These are phyloP conservation scores for Phanerochaete sordida DNA, from an alignment of 768 basidiomycete species.

Conservation along the genomic window DNA sequence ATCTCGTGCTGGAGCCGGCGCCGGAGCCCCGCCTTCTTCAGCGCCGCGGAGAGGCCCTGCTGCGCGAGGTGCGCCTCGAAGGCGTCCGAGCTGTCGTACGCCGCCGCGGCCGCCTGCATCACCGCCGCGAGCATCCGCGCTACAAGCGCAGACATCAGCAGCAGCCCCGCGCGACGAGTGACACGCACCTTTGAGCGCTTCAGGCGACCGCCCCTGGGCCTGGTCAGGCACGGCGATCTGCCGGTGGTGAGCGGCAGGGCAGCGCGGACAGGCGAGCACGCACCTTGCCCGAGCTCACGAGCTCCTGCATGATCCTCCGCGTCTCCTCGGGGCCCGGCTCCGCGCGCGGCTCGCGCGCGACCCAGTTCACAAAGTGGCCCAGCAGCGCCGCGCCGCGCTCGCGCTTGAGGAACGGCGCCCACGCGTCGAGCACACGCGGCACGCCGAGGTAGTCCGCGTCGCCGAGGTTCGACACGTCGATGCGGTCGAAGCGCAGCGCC, in stretches of 20 bases:
- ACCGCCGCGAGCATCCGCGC: no score
- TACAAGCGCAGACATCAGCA: no score
- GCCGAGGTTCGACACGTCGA: conserved; percentile 47
- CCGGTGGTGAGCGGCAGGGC: no score
- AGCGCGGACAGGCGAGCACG: not conserved
- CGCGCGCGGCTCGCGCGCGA: conserved; percentile 9
- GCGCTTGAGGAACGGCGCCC: conserved; percentile 35
- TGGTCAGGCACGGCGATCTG: not conserved
- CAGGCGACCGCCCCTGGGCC: not conserved
- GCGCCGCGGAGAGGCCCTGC: conserved; percentile 21
- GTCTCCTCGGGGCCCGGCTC: not conserved
- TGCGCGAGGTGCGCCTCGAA: conserved; percentile 33
- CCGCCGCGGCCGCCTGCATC: not conserved
- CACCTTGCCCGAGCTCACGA: conserved; percentile 19
- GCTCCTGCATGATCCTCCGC: conserved; percentile 4
- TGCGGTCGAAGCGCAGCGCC: conserved; percentile 37
- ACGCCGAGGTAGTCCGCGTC: conserved; percentile 41
- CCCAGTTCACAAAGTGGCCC: conserved; percentile 50
- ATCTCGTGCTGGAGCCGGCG: conserved; percentile 29
- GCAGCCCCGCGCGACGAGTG: not conserved
- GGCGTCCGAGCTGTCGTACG: conserved; percentile 35
- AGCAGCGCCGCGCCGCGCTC: conserved; percentile 31
- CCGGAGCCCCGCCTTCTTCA: conserved; percentile 20
- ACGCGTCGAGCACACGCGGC: conserved; percentile 26
- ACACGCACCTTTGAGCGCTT: no score